These are phyloP conservation scores for Oryza longistaminata DNA, from an alignment of 176 grass and related monocot species.

Conservation along the genomic window DNA sequence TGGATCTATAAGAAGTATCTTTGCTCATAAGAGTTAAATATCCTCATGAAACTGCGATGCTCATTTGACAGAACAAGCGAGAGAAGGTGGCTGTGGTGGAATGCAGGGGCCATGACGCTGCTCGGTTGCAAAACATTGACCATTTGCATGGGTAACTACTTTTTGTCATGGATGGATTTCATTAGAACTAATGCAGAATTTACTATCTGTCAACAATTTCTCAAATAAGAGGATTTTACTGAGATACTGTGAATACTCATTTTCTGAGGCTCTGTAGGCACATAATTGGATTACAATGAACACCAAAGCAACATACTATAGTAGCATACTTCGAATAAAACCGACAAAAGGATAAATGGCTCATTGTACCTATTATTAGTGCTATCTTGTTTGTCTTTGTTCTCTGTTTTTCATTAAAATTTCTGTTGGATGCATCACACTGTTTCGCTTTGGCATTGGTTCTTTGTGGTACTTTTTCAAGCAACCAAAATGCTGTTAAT, in stretches of 20 bases:
- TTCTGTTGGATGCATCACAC: neutral
- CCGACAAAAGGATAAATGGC: neutral
- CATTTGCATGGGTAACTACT: conserved; percentile 72
- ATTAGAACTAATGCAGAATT: conserved; percentile 19
- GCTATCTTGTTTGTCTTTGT: neutral
- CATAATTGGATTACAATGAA: neutral
- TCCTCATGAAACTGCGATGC: conserved; percentile 14
- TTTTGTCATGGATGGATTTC: conserved; percentile 20
- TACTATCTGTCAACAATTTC: neutral
- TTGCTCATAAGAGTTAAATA: neutral
- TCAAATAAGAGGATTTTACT: neutral
- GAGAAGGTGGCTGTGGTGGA: conserved; percentile 80
- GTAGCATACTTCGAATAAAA: neutral
- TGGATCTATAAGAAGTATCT: neutral
- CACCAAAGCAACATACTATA: neutral
- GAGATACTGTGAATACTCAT: neutral
- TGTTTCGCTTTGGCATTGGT: neutral
- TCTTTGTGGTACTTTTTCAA: conserved; percentile 3
- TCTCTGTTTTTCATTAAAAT: neutral
- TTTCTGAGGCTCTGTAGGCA: neutral
- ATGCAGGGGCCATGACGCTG: conserved; percentile 96
- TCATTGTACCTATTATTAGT: neutral
- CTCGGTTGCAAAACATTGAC: conserved; percentile 79
- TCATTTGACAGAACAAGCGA: conserved; percentile 67
- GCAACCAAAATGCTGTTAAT: neutral